Evolutionary conservation across 2,329 filamentous ascomycete genomes (phyloP).

Genomic region (Leptographium flavum): DNA sequence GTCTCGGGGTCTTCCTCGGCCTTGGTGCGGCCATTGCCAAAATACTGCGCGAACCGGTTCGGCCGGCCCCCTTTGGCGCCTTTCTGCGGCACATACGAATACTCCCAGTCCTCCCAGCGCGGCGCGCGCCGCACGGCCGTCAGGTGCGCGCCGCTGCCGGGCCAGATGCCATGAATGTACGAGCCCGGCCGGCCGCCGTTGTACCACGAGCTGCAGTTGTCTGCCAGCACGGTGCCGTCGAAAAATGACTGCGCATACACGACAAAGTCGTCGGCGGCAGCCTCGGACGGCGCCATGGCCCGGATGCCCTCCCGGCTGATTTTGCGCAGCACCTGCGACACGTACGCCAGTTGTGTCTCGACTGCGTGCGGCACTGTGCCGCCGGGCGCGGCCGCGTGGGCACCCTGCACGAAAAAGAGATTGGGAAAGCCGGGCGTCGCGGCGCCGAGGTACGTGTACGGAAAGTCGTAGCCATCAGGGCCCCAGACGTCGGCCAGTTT

Average conservation of each 20-base stretch:
- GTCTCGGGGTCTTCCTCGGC: constrained; percentile 23
- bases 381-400: constrained; percentile 7
- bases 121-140: constrained; percentile 14
- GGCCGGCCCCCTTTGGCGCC: constrained; percentile 38
- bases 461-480: constrained; percentile 33
- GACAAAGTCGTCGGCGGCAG: constrained; percentile 14
- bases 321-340: constrained; percentile 33
- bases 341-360: constrained; percentile 20
- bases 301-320: constrained; percentile 32
- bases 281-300: constrained; percentile 12
- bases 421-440: constrained; percentile 20
- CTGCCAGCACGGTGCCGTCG: constrained; percentile 17
- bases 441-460: constrained; percentile 30
- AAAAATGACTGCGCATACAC: constrained; percentile 18
- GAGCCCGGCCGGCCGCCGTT: constrained; percentile 16
- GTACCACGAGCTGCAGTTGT: constrained; percentile 18
- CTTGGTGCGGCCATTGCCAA: constrained; percentile 26
- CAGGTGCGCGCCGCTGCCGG: constrained; percentile 14
- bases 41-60: constrained; percentile 28
- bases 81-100: constrained; percentile 14
- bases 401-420: constrained; percentile 15
- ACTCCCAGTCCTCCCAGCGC: constrained; percentile 21
- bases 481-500: constrained; percentile 44
- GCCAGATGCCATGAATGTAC: constrained; percentile 15
- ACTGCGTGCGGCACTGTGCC: constrained; percentile 9